Evolutionary conservation across 176 grass and related monocot species (phyloP).

Genomic region (Oryza glaberrima): DNA sequence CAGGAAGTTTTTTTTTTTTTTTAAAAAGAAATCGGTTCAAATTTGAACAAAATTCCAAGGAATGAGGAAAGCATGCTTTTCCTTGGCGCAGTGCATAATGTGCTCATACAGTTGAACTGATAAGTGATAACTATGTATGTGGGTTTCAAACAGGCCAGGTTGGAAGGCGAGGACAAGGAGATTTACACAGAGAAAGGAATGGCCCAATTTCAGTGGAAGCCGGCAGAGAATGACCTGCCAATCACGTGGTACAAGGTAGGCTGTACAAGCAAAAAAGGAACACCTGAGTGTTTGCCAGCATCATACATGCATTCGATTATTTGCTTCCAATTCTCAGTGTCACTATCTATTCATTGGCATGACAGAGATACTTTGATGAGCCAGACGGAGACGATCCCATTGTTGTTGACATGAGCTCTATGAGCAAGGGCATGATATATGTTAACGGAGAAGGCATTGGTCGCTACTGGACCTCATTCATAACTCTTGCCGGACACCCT

Average conservation of each 20-base stretch:
- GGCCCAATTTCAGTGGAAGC: conserved; percentile 47
- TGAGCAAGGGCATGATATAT: conserved; percentile 77
- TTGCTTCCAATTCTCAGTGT: conserved; percentile 29
- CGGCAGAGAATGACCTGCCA: conserved; percentile 35
- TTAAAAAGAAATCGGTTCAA: background rate
- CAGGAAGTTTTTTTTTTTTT: background rate
- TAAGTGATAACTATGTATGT: background rate
- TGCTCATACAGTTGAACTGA: conserved; percentile 11
- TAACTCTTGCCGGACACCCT: conserved; percentile 53
- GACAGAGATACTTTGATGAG: conserved; percentile 83
- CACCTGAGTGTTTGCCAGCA: background rate
- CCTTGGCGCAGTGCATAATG: background rate
- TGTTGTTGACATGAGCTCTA: conserved; percentile 77
- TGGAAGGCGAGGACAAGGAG: conserved; percentile 63
- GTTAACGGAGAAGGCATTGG: conserved; percentile 68
- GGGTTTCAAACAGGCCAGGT: conserved; percentile 51
- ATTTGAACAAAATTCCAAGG: background rate
- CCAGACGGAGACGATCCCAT: conserved; percentile 68
- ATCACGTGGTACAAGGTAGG: conserved; percentile 87
- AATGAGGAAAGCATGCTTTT: conserved; percentile 1
- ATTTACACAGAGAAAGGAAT: conserved; percentile 63
- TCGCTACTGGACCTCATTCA: conserved; percentile 70
- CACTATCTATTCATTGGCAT: conserved; percentile 17
- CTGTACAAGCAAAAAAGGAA: conserved; percentile 21
- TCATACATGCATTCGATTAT: conserved; percentile 19